These are phyloP conservation scores for Trametes elegans DNA, from an alignment of 768 basidiomycete species.

Conservation along the genomic window DNA sequence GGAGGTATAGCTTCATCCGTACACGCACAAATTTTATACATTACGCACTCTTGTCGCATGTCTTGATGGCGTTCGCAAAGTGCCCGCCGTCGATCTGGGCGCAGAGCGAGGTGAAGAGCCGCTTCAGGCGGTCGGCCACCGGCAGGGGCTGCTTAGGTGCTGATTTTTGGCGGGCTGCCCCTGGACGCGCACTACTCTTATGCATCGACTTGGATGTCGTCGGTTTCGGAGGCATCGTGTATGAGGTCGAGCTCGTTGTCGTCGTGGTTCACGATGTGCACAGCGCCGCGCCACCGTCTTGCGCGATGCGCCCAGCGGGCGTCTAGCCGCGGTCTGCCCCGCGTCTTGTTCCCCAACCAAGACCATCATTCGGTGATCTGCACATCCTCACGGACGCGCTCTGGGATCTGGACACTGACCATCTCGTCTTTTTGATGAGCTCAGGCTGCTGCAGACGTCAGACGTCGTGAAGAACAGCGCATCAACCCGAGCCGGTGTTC, in stretches of 20 bases:
- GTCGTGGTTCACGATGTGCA: background rate
- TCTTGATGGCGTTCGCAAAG: constrained; percentile 82
- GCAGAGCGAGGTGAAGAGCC: constrained; percentile 74
- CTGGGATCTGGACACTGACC: constrained; percentile 6
- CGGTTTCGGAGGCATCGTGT: constrained; percentile 9
- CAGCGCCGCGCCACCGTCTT: too few species aligned
- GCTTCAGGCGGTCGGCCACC: constrained; percentile 41
- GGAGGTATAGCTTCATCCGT: background rate
- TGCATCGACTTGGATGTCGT: background rate
- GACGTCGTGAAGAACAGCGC: constrained; percentile 15
- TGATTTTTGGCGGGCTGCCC: constrained; percentile 8
- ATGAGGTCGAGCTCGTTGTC: background rate
- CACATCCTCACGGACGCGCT: constrained; percentile 1
- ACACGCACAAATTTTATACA: constrained; percentile 20
- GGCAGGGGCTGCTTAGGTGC: constrained; percentile 31
- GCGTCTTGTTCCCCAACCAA: background rate
- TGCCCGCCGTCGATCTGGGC: constrained; percentile 91
- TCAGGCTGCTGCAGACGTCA: constrained; percentile 1
- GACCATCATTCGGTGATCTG: constrained; percentile 4
- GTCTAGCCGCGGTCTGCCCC: background rate
- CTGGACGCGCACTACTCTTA: background rate
- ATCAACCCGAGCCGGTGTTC: background rate
- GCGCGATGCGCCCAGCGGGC: background rate
- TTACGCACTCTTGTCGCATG: constrained; percentile 84
- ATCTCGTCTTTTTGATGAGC: constrained; percentile 15